Percentiles rank a stretch among this genome's conserved stretches.
Evolutionary conservation across 1,139 yeast species (phyloP).

Genomic region (Spathaspora sp.): DNA sequence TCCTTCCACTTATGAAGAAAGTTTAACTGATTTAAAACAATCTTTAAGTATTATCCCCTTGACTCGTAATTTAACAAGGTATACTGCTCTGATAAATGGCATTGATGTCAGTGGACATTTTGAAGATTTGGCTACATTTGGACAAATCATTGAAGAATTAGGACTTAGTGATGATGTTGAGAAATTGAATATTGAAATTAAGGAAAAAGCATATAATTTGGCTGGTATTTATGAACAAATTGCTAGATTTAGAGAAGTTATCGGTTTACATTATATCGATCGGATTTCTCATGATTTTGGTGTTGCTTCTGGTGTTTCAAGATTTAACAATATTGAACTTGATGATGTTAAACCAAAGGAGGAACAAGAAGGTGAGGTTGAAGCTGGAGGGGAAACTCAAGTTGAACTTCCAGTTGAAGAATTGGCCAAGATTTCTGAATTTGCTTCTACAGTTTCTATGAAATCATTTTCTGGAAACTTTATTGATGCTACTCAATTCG

Average conservation of each 20-base stretch:
- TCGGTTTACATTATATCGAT: slow-evolving; percentile 46
- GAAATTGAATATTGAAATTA: slow-evolving; percentile 23
- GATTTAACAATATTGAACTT: slow-evolving; percentile 32
- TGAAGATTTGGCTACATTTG: slow-evolving; percentile 36
- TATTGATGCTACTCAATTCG: slow-evolving; percentile 16
- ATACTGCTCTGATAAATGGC: slow-evolving; percentile 44
- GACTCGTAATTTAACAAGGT: slow-evolving; percentile 62
- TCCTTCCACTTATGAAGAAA: slow-evolving; percentile 36
- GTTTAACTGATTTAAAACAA: slow-evolving; percentile 59
- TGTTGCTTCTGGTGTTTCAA: slow-evolving; percentile 25
- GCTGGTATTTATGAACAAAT: slow-evolving; percentile 41
- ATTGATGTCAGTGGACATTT: slow-evolving; percentile 29
- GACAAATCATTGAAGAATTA: slow-evolving; percentile 27
- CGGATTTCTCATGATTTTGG: slow-evolving; percentile 26
- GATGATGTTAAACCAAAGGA: slow-evolving; percentile 18
- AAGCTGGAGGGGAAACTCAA: slow-evolving; percentile 11
- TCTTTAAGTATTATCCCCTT: slow-evolving; percentile 55
- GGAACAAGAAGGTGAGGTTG: slow-evolving; percentile 10
- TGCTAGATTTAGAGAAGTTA: slow-evolving; percentile 41
- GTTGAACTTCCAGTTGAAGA: slow-evolving; percentile 22
- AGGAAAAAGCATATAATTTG: slow-evolving; percentile 40
- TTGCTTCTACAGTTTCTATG: slow-evolving; percentile 15
- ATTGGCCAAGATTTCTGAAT: slow-evolving; percentile 15
- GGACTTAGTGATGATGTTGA: slow-evolving; percentile 19
- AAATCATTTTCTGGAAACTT: slow-evolving; percentile 11